Conservation (phyloP, 2,329 filamentous ascomycete species). For the Aplosporella prunicola region DNA sequence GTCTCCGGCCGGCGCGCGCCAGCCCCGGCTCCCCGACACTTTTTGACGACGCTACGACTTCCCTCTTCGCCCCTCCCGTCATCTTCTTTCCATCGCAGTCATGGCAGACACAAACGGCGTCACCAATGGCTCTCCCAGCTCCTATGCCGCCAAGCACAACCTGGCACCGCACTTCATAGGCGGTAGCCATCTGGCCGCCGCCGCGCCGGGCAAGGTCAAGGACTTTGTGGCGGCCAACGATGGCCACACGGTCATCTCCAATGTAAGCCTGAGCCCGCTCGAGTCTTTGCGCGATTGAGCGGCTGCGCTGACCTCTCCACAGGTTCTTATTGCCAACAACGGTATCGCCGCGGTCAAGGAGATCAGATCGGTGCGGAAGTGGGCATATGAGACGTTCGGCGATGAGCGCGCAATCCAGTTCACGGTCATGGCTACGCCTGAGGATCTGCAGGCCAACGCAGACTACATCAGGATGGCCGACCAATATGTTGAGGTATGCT, state of each 20-base stretch:
- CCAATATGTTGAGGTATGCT: slow-evolving; percentile 79
- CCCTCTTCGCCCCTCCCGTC: background rate
- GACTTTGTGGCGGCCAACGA: slow-evolving; percentile 86
- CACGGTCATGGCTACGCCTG: slow-evolving; percentile 98
- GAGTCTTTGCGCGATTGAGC: background rate
- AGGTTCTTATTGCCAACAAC: slow-evolving; percentile 99
- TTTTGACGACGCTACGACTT: too few species aligned
- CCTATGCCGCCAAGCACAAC: slow-evolving; percentile 72
- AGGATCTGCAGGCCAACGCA: slow-evolving; percentile 93
- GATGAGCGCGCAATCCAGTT: slow-evolving; percentile 98
- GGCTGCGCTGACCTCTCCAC: slow-evolving; percentile 1
- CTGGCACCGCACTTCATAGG: slow-evolving; percentile 93
- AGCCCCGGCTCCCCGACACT: background rate
- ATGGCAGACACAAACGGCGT: slow-evolving; percentile 13
- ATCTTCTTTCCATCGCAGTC: slow-evolving; percentile 3
- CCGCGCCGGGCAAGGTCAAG: slow-evolving; percentile 78
- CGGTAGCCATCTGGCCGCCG: slow-evolving; percentile 77
- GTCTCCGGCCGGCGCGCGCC: too few species aligned
- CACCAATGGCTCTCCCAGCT: slow-evolving; percentile 47
- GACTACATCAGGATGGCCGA: slow-evolving; percentile 99
- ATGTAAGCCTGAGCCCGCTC: slow-evolving; percentile 52
- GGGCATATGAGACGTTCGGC: slow-evolving; percentile 99
- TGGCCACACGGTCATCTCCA: slow-evolving; percentile 97
- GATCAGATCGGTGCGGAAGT: slow-evolving; percentile 98
- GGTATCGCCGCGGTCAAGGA: slow-evolving; percentile 99